Evolutionary conservation across 2,329 filamentous ascomycete genomes (phyloP).

Genomic region (Penicillium capsulatum): DNA sequence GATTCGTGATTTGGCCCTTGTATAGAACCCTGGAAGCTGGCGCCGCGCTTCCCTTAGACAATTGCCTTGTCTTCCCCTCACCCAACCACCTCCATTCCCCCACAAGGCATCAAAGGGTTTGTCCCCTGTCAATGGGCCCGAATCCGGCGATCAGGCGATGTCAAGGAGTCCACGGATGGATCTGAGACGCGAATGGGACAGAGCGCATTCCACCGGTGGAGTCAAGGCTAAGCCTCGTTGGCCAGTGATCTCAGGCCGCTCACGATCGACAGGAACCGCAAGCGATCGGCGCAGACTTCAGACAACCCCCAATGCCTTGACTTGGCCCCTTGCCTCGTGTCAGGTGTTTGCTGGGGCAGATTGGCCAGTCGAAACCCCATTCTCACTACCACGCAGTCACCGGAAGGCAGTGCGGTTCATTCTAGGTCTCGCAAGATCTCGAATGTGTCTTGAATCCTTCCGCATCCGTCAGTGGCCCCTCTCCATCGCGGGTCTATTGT

Average conservation of each 20-base stretch:
- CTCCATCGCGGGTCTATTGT: neutral
- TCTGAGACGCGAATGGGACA: slow-evolving; percentile 10
- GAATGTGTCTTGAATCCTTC: slow-evolving; percentile 5
- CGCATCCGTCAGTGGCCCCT: slow-evolving; percentile 6
- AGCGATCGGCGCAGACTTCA: slow-evolving; percentile 6
- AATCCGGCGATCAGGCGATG: neutral
- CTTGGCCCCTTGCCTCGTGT: slow-evolving; percentile 16
- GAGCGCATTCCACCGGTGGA: slow-evolving; percentile 10
- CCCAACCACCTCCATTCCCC: neutral
- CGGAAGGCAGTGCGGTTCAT: neutral
- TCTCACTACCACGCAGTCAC: no score
- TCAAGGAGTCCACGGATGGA: neutral
- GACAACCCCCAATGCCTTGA: slow-evolving; percentile 1
- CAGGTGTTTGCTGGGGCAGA: neutral
- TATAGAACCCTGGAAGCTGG: no score
- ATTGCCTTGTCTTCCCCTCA: neutral
- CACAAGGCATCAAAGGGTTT: neutral
- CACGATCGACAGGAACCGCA: slow-evolving; percentile 19
- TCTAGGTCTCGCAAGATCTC: neutral
- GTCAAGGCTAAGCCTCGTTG: slow-evolving; percentile 5
- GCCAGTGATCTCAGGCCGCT: slow-evolving; percentile 2
- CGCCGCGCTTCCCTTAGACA: neutral
- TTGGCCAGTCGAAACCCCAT: no score
- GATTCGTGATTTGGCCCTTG: no score
- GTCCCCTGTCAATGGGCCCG: neutral